A percentile compares a stretch with the other conserved stretches of the same genome.
Conservation (phyloP, 2,329 filamentous ascomycete species). For the Stagonosporopsis cucurbitacearum region DNA sequence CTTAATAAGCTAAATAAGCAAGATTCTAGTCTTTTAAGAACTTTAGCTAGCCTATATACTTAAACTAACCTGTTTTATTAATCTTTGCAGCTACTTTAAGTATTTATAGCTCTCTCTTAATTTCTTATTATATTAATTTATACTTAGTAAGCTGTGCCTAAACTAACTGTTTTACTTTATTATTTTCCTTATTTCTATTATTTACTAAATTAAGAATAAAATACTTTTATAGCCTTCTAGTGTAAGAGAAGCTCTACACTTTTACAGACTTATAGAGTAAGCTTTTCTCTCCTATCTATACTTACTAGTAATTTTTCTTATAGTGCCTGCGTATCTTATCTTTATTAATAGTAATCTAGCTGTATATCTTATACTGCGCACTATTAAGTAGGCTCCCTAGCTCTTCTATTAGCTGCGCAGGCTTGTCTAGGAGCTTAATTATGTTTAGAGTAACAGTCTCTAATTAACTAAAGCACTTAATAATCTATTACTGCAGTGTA, state of each 20-base stretch:
- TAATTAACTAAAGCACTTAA: not conserved
- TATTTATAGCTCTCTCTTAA: not conserved
- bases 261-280: slow-evolving; percentile 6
- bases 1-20: slow-evolving; percentile 1
- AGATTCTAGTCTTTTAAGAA: slow-evolving; percentile 1
- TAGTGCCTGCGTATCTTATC: no score
- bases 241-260: slow-evolving; percentile 13
- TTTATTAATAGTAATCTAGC: no score
- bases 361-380: no score
- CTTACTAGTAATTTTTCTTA: not conserved
- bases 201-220: slow-evolving; percentile 13
- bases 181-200: slow-evolving; percentile 3
- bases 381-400: no score
- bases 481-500: not conserved
- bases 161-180: not conserved
- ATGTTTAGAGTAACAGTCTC: not conserved
- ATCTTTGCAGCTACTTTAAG: not conserved
- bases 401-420: not conserved
- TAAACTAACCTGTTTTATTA: slow-evolving; percentile 5
- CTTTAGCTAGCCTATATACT: not conserved
- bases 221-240: slow-evolving; percentile 6
- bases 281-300: slow-evolving; percentile 1
- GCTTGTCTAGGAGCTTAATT: slow-evolving; percentile 9
- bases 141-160: not conserved
- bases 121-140: not conserved